Base-by-base conservation (phyloP, 1,284 basidiomycete species). In the Cryptococcus hybrid region DNA sequence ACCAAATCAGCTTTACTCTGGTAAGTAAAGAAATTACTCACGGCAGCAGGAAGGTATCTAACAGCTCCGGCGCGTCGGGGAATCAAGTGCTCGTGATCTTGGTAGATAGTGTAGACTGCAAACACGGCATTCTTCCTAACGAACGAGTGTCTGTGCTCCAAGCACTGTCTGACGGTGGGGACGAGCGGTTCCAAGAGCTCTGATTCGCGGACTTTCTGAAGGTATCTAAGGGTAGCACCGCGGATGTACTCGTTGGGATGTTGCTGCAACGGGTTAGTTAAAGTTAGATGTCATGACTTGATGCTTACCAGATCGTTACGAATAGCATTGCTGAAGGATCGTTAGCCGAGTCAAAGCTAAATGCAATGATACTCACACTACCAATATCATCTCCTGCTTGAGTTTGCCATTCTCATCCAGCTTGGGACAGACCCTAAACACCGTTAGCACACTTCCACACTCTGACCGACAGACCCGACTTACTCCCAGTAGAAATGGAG, bases 181-280 rank as follows among this genome's bases (percentile, higher is more conserved):
- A 99, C 86, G 57, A 99, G 86, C 13, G 96, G 95, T 80, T 99
- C 96, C 42, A 99, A 86, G 13, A 99, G 85, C 78, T 99, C 96
- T 6, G 87, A 82, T 71, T 99, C 96, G 74, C 90, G 89, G 55
- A 94, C 84, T 82, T 99, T 99, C 80, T 97, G 92, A 8, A 99
- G 84, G 81, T 96, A 97, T 46, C 96, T 89, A 39, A 99, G 85
- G 7, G 93, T 97, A 40, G 92, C 92, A 52, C 96, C 96, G 43
- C 96, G 90, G 68, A 99, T 98, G 80, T 98, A 99, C 82, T 99
- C 96, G 76, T 99, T 99, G 5, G 96, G 94, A 74, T 99, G 96
- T 90, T 99, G 95, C 89, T 92, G 57, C 12, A 54, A 51, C n/a
- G 15, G 37, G 40, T 54, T 38, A 53, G 56, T 48, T n/a, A 8